Evolutionary conservation across 805 yeast genomes (phyloP), one percentile per base, ranked within the genome.

Genomic region (Priceomyces haplophilus): DNA sequence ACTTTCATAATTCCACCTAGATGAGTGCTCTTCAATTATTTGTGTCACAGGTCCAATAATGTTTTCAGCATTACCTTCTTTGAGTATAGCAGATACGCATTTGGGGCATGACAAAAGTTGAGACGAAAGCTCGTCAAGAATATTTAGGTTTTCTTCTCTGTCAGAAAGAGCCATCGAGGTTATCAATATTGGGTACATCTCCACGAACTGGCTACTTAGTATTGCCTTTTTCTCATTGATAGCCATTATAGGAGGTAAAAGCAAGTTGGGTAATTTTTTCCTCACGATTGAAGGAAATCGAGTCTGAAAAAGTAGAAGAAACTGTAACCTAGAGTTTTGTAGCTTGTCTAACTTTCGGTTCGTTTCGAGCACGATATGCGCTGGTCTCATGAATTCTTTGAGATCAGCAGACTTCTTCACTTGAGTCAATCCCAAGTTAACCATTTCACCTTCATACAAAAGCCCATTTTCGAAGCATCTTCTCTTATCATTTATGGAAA

Each of bases 211-310:
- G 12, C 62, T 55, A 15, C 82, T 68, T 43, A 83, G 78, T 11
- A 59, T 46, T 0, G 65, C 59, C 51, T 85, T 83, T 47, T 62
- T 69, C 0, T 57, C 54, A 3, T 70, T 47, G 34, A 80, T 78
- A 0, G 82, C 69, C 1, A 85, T 68, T 20, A 84, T 57, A 0
- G 80, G 69, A 0, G 88, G 81, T 7, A 83, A 64, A 3, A 84
- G 48, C 1, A 79, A 55, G 20, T 70, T 64, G 37, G 76, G 73
- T 13, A 85, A 42, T 6, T 58, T 56, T 34, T 67, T 70, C 54
- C 93, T 72, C 6, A 75, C 52, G 3, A 52, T 49, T 44, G 82
- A 80, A 64, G 80, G 69, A 25, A 75, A 74, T 49, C 93, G 68
- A 30, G 78, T 69, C 46, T 85, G 86, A 44, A 83, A 76, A 45